Percentiles rank a stretch among this genome's conserved stretches.
These are phyloP conservation scores for Kodamaea ohmeri DNA, from an alignment of 1,139 yeast species.

Conservation along the genomic window DNA sequence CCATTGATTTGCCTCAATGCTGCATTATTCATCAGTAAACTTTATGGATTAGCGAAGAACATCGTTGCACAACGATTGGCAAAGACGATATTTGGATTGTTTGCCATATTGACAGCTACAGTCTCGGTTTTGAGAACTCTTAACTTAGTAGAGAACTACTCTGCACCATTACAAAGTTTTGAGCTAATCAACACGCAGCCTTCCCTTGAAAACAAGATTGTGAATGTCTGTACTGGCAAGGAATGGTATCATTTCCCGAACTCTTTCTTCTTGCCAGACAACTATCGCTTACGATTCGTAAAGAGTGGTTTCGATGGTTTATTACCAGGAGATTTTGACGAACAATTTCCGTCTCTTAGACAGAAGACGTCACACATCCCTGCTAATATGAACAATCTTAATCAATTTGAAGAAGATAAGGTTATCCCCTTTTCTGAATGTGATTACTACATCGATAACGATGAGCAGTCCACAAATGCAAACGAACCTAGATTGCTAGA, in stretches of 20 bases:
- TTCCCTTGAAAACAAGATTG: conserved; percentile 11
- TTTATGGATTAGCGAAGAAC: conserved; percentile 15
- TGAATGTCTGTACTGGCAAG: conserved; percentile 79
- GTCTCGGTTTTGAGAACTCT: conserved; percentile 40
- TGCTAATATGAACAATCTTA: conserved; percentile 68
- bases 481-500: conserved; percentile 27
- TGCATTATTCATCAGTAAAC: conserved; percentile 46
- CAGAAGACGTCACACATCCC: conserved; percentile 47
- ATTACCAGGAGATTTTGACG: conserved; percentile 82
- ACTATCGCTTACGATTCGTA: conserved; percentile 62
- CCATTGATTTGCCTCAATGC: conserved; percentile 65
- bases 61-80: conserved; percentile 7
- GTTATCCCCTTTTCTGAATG: conserved; percentile 46
- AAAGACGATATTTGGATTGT: conserved; percentile 13
- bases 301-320: conserved; percentile 81
- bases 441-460: conserved; percentile 59
- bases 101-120: conserved; percentile 19
- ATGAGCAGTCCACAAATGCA: conserved; percentile 31
- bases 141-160: conserved; percentile 52
- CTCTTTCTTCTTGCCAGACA: conserved; percentile 70
- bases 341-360: conserved; percentile 26
- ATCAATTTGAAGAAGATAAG: conserved; percentile 56
- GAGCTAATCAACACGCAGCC: conserved; percentile 15
- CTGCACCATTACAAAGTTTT: conserved; percentile 51
- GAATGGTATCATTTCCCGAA: conserved; percentile 96